Percentiles rank a stretch among this genome's conserved stretches.
Evolutionary conservation across 352 stramenopile species (phyloP).

Genomic region (Globisporangium emineosum): DNA sequence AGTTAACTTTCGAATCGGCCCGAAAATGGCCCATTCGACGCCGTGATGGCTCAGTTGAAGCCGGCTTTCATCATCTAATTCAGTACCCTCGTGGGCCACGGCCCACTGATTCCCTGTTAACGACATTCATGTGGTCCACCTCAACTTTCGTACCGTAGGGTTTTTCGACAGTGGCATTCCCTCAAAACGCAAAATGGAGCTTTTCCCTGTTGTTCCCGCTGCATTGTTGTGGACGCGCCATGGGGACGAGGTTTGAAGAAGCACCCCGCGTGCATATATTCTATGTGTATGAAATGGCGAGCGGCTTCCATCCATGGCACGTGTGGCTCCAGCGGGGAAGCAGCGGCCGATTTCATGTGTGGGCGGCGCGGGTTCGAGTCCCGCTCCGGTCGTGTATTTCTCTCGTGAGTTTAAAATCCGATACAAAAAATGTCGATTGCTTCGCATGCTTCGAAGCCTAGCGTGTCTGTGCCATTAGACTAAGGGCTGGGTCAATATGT

Average conservation of each 20-base stretch:
- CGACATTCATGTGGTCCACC: background rate
- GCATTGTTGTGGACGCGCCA: background rate
- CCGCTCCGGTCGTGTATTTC: slow-evolving; percentile 16
- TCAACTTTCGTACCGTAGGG: background rate
- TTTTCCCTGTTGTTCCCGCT: background rate
- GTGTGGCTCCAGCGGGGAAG: slow-evolving; percentile 15
- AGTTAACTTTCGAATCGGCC: background rate
- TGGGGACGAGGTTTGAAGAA: background rate
- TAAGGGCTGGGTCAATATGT: slow-evolving; percentile 89
- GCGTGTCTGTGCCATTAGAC: slow-evolving; percentile 88
- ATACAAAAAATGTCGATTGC: background rate
- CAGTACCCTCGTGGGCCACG: background rate
- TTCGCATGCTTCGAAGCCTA: slow-evolving; percentile 84
- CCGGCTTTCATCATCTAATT: background rate
- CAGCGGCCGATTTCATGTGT: slow-evolving; percentile 6
- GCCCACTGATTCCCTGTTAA: background rate
- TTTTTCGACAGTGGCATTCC: background rate
- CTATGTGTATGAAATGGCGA: background rate
- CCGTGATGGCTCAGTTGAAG: background rate
- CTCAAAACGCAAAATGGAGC: background rate
- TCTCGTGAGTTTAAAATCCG: background rate
- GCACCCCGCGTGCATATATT: slow-evolving; percentile 8
- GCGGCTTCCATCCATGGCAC: background rate
- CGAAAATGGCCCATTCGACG: background rate
- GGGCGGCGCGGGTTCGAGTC: slow-evolving; percentile 62